Evolutionary conservation across 2,329 filamentous ascomycete genomes (phyloP).

Genomic region (Ascochyta lentis): DNA sequence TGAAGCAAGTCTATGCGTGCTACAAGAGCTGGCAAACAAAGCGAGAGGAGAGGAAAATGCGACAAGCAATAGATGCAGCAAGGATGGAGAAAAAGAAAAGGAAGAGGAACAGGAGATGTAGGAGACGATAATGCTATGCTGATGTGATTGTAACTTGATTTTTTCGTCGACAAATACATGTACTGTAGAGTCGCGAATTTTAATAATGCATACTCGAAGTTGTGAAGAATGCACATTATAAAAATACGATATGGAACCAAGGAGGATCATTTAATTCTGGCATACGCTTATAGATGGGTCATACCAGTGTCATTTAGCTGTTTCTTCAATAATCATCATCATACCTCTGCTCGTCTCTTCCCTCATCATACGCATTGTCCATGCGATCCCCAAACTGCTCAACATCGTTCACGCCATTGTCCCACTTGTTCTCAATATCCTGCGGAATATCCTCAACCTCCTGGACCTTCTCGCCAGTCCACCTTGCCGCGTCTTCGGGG

Average conservation of each 20-base stretch:
- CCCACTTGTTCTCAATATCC: slow-evolving; percentile 34
- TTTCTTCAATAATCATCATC: slow-evolving; percentile 26
- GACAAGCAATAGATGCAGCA: neutral
- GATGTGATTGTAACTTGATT: neutral
- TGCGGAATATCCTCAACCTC: slow-evolving; percentile 33
- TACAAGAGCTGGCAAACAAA: slow-evolving; percentile 12
- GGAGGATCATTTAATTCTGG: neutral
- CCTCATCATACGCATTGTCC: slow-evolving; percentile 33
- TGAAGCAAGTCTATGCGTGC: slow-evolving; percentile 9
- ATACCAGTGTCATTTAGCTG: too few species aligned
- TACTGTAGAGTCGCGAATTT: too few species aligned
- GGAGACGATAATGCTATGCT: neutral
- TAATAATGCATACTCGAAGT: too few species aligned
- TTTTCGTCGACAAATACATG: too few species aligned
- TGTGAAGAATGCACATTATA: too few species aligned
- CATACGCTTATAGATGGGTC: neutral
- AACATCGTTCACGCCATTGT: slow-evolving; percentile 24
- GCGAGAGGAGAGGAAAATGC: neutral
- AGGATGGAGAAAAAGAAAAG: neutral
- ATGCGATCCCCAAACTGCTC: slow-evolving; percentile 31
- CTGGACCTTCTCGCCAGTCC: slow-evolving; percentile 35
- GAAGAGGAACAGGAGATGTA: neutral
- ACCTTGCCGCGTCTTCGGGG: slow-evolving; percentile 31
- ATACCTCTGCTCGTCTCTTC: slow-evolving; percentile 32
- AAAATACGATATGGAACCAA: neutral